These are phyloP conservation scores for Suillus brevipes DNA, from an alignment of 768 basidiomycete genomes.

Conservation along the genomic window DNA sequence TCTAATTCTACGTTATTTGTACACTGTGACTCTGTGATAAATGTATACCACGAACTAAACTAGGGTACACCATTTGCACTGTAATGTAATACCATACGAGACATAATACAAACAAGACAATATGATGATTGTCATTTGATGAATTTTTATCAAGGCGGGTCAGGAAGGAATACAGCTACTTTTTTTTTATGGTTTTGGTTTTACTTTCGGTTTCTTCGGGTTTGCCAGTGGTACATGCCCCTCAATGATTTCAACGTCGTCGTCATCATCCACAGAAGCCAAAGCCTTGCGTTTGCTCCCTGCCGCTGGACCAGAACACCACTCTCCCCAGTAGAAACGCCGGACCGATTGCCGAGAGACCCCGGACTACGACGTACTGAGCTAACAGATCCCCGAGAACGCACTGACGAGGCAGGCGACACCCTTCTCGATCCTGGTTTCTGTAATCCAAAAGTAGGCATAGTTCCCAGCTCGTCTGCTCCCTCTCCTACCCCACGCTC, in stretches of 20 bases:
- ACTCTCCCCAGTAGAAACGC: slow-evolving; percentile 38
- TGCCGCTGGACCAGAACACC: slow-evolving; percentile 3
- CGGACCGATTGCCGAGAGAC: slow-evolving; percentile 40
- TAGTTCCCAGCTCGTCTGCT: slow-evolving; percentile 29
- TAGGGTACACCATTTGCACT: slow-evolving; percentile 4
- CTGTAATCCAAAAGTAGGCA: slow-evolving; percentile 27
- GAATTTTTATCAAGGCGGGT: not conserved
- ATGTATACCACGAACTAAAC: not conserved
- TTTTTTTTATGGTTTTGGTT: slow-evolving; percentile 44
- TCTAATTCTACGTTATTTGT: not conserved
- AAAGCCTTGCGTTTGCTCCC: slow-evolving; percentile 51
- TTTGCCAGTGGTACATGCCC: slow-evolving; percentile 41
- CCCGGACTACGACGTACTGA: slow-evolving; percentile 50
- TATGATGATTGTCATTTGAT: not conserved
- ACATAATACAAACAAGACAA: slow-evolving; percentile 1
- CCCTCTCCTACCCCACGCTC: slow-evolving; percentile 23
- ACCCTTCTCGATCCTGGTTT: slow-evolving; percentile 36
- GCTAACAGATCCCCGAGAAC: slow-evolving; percentile 36
- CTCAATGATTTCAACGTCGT: slow-evolving; percentile 56
- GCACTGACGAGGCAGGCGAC: slow-evolving; percentile 53
- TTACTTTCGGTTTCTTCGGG: slow-evolving; percentile 35
- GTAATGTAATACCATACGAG: slow-evolving; percentile 7
- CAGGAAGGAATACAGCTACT: slow-evolving; percentile 19
- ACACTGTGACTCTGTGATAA: slow-evolving; percentile 6
- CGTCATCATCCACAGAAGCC: slow-evolving; percentile 44